A percentile compares a stretch with the other conserved stretches of the same genome.
Evolutionary conservation across 108 stramenopile species (phyloP).

Genomic region (Craspedostauros australis): DNA sequence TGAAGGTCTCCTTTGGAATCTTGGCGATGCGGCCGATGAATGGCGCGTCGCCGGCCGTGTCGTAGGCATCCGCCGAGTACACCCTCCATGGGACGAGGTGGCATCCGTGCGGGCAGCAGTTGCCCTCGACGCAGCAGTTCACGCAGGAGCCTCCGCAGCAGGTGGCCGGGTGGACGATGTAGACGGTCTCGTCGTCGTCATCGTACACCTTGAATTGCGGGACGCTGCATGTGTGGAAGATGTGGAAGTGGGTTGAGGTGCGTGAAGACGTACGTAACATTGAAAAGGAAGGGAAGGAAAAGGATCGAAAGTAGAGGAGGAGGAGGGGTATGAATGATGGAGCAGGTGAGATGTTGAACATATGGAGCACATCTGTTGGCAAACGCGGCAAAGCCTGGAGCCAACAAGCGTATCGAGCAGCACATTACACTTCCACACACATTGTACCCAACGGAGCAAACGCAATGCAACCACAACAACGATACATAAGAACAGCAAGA

Average conservation of each 20-base stretch:
- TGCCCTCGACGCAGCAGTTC: conserved; percentile 62
- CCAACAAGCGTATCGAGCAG: not conserved
- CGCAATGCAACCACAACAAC: not conserved
- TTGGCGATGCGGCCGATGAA: conserved; percentile 31
- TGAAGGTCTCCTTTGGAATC: conserved; percentile 24
- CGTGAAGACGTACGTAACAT: too few species aligned
- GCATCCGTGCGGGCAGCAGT: conserved; percentile 61
- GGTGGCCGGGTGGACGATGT: conserved; percentile 62
- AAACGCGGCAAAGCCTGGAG: too few species aligned
- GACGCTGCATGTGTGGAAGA: too few species aligned
- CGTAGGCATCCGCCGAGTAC: conserved; percentile 34
- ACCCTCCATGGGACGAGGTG: conserved; percentile 63
- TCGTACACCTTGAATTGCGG: conserved; percentile 49
- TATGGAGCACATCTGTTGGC: too few species aligned
- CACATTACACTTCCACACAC: not conserved
- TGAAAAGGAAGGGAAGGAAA: too few species aligned
- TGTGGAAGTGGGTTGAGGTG: too few species aligned
- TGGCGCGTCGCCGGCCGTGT: conserved; percentile 47
- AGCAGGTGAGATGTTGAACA: too few species aligned
- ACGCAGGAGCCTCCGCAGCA: conserved; percentile 60
- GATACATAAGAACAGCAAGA: too few species aligned
- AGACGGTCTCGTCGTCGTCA: conserved; percentile 29
- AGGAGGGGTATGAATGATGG: not conserved
- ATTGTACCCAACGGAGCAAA: not conserved
- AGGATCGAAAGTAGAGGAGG: not conserved